Conservation (phyloP, 2,329 filamentous ascomycete genomes). For the Monilinia fructicola region DNA sequence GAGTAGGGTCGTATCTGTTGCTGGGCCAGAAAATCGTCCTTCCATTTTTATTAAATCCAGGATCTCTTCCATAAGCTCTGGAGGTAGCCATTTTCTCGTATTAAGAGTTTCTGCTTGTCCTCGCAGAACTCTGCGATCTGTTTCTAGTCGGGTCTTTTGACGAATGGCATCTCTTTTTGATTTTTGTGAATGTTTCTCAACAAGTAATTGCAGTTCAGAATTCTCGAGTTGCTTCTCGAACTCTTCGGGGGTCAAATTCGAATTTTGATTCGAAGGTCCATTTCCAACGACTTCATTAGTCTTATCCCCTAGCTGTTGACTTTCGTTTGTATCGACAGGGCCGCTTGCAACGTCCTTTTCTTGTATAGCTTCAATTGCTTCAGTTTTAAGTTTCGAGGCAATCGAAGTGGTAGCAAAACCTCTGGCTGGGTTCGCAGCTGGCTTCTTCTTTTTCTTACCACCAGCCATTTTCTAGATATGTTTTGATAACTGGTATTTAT, state of each 20-base stretch:
- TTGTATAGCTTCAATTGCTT: conserved; percentile 45
- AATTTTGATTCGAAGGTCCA: conserved; percentile 39
- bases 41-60: conserved; percentile 71
- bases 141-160: conserved; percentile 75
- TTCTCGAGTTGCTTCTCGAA: conserved; percentile 87
- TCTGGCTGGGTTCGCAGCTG: conserved; percentile 79
- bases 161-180: conserved; percentile 75
- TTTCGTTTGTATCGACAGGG: conserved; percentile 24
- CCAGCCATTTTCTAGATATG: conserved; percentile 57
- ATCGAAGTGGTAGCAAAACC: conserved; percentile 94
- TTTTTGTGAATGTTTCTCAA: conserved; percentile 81
- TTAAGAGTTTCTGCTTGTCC: conserved; percentile 73
- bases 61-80: conserved; percentile 75
- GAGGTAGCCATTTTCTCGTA: conserved; percentile 74
- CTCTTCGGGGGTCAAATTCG: conserved; percentile 73
- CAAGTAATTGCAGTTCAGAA: conserved; percentile 81
- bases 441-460: conserved; percentile 83
- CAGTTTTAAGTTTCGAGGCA: conserved; percentile 75
- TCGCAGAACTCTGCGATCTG: conserved; percentile 79
- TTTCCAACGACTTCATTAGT: conserved; percentile 22
- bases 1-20: conserved; percentile 37
- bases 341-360: conserved; percentile 32
- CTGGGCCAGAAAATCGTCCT: conserved; percentile 51
- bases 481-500: conserved; percentile 9
- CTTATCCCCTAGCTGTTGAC: conserved; percentile 18